Percentiles rank a stretch among this genome's conserved stretches.
These are phyloP conservation scores for Leptographium lundbergii DNA, from an alignment of 2,329 filamentous ascomycete species.

Conservation along the genomic window DNA sequence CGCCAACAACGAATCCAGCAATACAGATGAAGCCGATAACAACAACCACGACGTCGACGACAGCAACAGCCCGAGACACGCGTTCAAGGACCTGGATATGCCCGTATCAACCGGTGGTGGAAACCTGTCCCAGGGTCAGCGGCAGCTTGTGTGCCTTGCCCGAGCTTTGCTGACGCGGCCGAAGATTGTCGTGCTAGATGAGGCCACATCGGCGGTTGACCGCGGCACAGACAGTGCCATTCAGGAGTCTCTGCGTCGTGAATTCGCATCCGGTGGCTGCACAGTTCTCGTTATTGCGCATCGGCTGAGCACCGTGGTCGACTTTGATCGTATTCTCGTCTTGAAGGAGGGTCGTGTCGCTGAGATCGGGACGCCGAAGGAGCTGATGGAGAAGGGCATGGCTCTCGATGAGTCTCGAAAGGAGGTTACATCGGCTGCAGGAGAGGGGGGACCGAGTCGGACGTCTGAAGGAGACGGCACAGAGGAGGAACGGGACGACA, in stretches of 20 bases:
- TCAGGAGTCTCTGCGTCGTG: constrained; percentile 39
- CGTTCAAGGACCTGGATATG: constrained; percentile 20
- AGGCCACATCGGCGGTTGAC: constrained; percentile 39
- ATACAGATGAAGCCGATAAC: not conserved
- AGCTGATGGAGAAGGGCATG: constrained; percentile 27
- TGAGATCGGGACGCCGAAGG: constrained; percentile 25
- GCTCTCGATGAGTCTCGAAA: constrained; percentile 12
- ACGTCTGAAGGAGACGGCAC: not conserved
- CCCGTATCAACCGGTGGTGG: constrained; percentile 20
- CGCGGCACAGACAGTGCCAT: constrained; percentile 42
- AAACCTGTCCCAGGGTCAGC: constrained; percentile 32
- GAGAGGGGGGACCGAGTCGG: not conserved
- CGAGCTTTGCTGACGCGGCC: constrained; percentile 28
- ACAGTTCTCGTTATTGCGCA: constrained; percentile 36
- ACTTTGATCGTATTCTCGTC: constrained; percentile 37
- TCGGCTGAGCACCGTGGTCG: constrained; percentile 31
- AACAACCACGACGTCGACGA: not conserved
- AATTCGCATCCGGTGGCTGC: constrained; percentile 33
- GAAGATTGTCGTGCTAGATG: constrained; percentile 29
- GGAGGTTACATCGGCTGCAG: not conserved
- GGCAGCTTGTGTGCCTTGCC: constrained; percentile 35
- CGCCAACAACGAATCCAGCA: not conserved
- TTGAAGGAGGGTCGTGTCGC: constrained; percentile 33
- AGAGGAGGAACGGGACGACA: not conserved
- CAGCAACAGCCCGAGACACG: constrained; percentile 12